A percentile compares a stretch with the other conserved stretches of the same genome.
These are phyloP conservation scores for Tremella fuciformis DNA, from an alignment of 768 basidiomycete genomes.

Conservation along the genomic window DNA sequence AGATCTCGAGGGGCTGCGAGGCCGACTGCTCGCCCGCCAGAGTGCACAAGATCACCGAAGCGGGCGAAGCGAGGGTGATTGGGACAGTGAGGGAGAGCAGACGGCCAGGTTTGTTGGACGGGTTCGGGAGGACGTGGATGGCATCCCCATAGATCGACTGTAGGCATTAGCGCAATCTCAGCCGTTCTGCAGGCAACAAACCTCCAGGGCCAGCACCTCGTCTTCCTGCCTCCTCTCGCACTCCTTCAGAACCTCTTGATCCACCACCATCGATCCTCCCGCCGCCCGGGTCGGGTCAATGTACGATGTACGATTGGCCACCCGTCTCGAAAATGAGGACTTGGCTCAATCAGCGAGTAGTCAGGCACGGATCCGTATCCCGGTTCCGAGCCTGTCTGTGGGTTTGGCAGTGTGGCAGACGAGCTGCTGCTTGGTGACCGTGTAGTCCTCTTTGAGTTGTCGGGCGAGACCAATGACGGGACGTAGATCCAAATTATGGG, in stretches of 20 bases:
- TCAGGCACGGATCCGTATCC: too few species aligned
- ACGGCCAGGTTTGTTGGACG: constrained; percentile 17
- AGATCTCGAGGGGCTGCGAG: constrained; percentile 23
- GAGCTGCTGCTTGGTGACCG: too few species aligned
- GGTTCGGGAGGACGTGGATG: constrained; percentile 20
- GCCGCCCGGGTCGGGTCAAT: too few species aligned
- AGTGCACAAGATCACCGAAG: constrained; percentile 11
- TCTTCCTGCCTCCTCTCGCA: constrained; percentile 2
- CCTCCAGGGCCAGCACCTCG: neutral
- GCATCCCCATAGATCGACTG: constrained; percentile 35
- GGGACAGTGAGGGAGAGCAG: constrained; percentile 28
- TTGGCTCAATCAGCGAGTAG: too few species aligned
- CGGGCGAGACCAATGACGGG: too few species aligned
- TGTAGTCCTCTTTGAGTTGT: too few species aligned
- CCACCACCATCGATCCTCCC: too few species aligned
- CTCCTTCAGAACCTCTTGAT: constrained; percentile 4
- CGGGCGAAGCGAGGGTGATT: constrained; percentile 20
- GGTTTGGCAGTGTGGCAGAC: too few species aligned
- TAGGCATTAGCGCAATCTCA: neutral
- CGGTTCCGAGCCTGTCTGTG: too few species aligned
- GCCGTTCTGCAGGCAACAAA: neutral
- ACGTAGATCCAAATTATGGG: too few species aligned
- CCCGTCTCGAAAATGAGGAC: too few species aligned
- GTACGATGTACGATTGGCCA: too few species aligned
- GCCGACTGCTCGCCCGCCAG: constrained; percentile 11